A percentile compares a stretch with the other conserved stretches of the same genome.
phyloP scores from a whole-genome alignment of 139 green algal species.

The Picochlorum sp. region DNA sequence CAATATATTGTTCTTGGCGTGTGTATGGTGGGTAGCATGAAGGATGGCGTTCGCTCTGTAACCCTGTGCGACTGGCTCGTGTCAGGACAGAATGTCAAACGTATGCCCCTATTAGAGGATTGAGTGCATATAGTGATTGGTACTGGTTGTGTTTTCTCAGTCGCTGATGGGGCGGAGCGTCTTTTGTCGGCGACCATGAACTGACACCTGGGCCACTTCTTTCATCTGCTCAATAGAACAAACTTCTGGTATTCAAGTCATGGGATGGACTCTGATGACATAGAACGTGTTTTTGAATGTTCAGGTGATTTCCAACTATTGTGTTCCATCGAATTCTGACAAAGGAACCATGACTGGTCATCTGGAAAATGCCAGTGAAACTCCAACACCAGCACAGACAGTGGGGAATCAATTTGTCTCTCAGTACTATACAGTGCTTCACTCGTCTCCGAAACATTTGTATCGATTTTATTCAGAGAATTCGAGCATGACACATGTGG shows the following conservation, averaged over 20 bases:
- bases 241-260: slow-evolving; percentile 10
- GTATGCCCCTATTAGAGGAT: too few relatives aligned
- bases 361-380: background rate
- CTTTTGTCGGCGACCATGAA: too few relatives aligned
- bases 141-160: too few relatives aligned
- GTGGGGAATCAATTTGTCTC: slow-evolving; percentile 75
- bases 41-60: too few relatives aligned
- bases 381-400: slow-evolving; percentile 16
- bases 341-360: background rate
- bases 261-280: too few relatives aligned
- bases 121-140: too few relatives aligned
- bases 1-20: too few relatives aligned
- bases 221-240: background rate
- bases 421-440: slow-evolving; percentile 80
- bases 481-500: slow-evolving; percentile 50
- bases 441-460: slow-evolving; percentile 50
- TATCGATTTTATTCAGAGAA: slow-evolving; percentile 80
- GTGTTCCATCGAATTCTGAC: background rate
- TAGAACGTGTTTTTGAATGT: background rate
- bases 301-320: background rate
- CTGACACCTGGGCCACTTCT: background rate
- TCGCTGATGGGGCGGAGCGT: too few relatives aligned
- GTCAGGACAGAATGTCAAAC: too few relatives aligned
- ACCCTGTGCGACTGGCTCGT: too few relatives aligned
- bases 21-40: too few relatives aligned